Conservation (phyloP, 345 rosid species). For the Hibiscus tridactylites region DNA sequence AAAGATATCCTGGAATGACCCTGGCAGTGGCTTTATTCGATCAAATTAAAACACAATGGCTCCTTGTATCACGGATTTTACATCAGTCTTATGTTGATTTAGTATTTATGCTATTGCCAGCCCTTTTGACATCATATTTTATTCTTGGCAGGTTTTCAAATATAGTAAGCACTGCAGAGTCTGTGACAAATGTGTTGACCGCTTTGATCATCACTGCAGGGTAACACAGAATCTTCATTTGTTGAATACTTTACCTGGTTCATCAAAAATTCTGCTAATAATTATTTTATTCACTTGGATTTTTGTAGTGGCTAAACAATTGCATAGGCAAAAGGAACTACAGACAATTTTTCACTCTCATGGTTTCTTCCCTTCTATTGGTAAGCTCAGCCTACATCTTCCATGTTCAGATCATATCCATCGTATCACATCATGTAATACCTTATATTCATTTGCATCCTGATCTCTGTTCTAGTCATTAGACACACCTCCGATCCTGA, state of each 20-base stretch:
- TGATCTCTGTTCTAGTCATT: background rate
- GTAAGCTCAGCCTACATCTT: slow-evolving; percentile 38
- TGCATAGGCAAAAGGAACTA: slow-evolving; percentile 86
- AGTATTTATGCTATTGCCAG: background rate
- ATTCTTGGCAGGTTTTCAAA: slow-evolving; percentile 64
- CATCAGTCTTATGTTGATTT: background rate
- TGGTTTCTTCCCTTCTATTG: slow-evolving; percentile 78
- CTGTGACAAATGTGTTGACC: slow-evolving; percentile 90
- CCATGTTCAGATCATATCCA: slow-evolving; percentile 11
- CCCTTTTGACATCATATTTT: background rate
- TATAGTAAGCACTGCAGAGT: slow-evolving; percentile 98
- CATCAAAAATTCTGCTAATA: slow-evolving; percentile 3
- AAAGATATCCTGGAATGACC: background rate
- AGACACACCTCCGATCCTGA: background rate
- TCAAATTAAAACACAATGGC: background rate
- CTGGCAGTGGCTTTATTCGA: background rate
- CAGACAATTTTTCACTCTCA: slow-evolving; percentile 84
- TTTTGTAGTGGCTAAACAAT: slow-evolving; percentile 90
- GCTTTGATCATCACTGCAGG: slow-evolving; percentile 98
- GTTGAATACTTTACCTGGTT: background rate
- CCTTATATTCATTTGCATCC: background rate
- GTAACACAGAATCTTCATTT: slow-evolving; percentile 30
- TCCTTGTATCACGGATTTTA: background rate
- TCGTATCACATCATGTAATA: slow-evolving; percentile 1
- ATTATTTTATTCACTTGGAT: slow-evolving; percentile 7